Conservation (phyloP, 1,284 basidiomycete species). For the Moesziomyces aphidis region DNA sequence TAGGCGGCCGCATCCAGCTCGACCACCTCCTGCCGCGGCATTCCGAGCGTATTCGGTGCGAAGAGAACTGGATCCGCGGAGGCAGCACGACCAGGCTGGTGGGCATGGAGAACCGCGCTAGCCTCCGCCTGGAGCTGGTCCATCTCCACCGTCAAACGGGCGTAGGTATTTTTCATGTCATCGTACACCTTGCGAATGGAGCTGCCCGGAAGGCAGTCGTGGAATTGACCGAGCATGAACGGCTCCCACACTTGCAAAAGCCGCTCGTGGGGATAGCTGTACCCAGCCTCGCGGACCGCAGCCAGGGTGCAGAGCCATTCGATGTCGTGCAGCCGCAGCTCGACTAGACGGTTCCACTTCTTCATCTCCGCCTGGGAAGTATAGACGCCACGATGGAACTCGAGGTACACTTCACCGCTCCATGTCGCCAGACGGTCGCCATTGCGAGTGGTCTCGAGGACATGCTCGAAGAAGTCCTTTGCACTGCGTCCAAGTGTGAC, state of each 20-base stretch:
- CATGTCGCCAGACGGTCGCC: conserved; percentile 87
- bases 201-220: conserved; percentile 86
- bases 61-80: conserved; percentile 2
- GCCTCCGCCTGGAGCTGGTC: conserved; percentile 81
- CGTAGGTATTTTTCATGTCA: conserved; percentile 87
- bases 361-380: conserved; percentile 85
- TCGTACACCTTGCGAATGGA: conserved; percentile 86
- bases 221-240: conserved; percentile 71
- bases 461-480: conserved; percentile 82
- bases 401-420: conserved; percentile 75
- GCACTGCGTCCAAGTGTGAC: conserved; percentile 45
- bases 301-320: conserved; percentile 89
- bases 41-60: conserved; percentile 81
- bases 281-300: conserved; percentile 75
- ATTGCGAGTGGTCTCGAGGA: conserved; percentile 76
- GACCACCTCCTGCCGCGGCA: conserved; percentile 81
- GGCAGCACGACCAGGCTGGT: no score
- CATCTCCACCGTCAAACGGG: conserved; percentile 79
- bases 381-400: conserved; percentile 74
- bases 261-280: conserved; percentile 81
- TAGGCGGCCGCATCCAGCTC: conserved; percentile 69
- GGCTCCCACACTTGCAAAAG: conserved; percentile 85
- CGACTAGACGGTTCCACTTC: conserved; percentile 92
- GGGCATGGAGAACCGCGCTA: conserved; percentile 73
- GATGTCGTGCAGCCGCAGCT: conserved; percentile 87